Percentiles rank a stretch among this genome's conserved stretches.
Conservation (phyloP, 257 asterid species). For the Nyctanthes arbortristis region DNA sequence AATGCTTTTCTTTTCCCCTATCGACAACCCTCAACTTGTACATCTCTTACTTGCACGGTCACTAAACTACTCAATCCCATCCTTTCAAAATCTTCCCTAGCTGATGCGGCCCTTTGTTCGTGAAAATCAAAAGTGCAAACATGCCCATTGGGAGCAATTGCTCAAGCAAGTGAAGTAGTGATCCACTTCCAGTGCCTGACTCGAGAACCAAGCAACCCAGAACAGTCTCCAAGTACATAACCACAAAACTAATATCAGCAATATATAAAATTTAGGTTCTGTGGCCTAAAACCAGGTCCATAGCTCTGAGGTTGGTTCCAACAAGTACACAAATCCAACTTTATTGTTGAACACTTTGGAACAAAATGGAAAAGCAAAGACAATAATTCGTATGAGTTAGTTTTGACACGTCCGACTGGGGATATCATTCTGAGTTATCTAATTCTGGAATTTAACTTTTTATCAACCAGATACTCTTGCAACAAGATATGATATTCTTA, state of each 20-base stretch:
- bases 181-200: too few species aligned
- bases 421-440: too few species aligned
- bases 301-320: constrained; percentile 92
- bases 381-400: too few species aligned
- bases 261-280: constrained; percentile 84
- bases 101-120: too few species aligned
- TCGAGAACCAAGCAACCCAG: too few species aligned
- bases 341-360: too few species aligned
- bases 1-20: too few species aligned
- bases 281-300: constrained; percentile 96
- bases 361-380: constrained; percentile 84
- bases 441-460: too few species aligned
- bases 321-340: constrained; percentile 75
- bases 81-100: constrained; percentile 82
- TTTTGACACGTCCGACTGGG: constrained; percentile 78
- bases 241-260: too few species aligned
- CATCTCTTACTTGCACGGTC: constrained; percentile 83
- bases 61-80: constrained; percentile 77
- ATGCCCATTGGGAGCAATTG: constrained; percentile 78
- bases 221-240: too few species aligned
- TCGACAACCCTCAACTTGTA: constrained; percentile 92
- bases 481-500: too few species aligned
- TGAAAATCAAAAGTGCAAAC: constrained; percentile 93
- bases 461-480: too few species aligned
- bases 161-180: constrained; percentile 88